Conservation (phyloP, 306 rosid species). For the Inga laurina region DNA sequence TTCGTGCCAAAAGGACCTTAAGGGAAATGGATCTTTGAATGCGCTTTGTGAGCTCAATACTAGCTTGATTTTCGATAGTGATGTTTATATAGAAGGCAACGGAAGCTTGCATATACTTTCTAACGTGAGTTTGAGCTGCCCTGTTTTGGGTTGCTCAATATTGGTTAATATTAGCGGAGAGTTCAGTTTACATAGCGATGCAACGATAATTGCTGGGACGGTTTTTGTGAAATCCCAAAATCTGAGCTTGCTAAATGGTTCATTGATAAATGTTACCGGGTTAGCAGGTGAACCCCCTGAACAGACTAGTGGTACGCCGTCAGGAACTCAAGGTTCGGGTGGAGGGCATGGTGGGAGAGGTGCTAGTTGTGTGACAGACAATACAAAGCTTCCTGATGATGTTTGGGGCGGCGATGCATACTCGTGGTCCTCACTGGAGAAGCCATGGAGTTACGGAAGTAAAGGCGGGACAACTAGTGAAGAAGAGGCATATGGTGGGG, state of each 20-base stretch:
- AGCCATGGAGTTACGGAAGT: slow-evolving; percentile 84
- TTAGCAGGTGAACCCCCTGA: slow-evolving; percentile 81
- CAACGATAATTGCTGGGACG: slow-evolving; percentile 46
- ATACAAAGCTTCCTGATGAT: slow-evolving; percentile 89
- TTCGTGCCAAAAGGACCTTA: slow-evolving; percentile 62
- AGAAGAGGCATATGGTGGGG: slow-evolving; percentile 80
- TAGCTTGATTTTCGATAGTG: slow-evolving; percentile 51
- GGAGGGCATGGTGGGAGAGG: slow-evolving; percentile 99
- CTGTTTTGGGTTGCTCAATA: slow-evolving; percentile 62
- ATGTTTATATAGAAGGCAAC: slow-evolving; percentile 77
- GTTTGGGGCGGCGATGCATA: slow-evolving; percentile 97
- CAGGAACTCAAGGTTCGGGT: slow-evolving; percentile 82
- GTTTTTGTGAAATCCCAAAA: slow-evolving; percentile 35
- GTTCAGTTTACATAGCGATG: slow-evolving; percentile 55
- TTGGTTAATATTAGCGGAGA: slow-evolving; percentile 60
- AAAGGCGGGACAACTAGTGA: slow-evolving; percentile 87
- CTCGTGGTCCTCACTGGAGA: slow-evolving; percentile 70
- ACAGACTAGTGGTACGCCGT: slow-evolving; percentile 85
- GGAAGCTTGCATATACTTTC: slow-evolving; percentile 69
- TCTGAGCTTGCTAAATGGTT: slow-evolving; percentile 34
- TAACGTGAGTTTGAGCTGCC: slow-evolving; percentile 72
- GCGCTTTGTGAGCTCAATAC: slow-evolving; percentile 66
- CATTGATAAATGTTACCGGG: slow-evolving; percentile 52
- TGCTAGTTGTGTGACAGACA: slow-evolving; percentile 78
- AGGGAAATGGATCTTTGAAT: slow-evolving; percentile 67